Percentiles rank a stretch among this genome's conserved stretches.
These are phyloP conservation scores for Corynespora cassiicola DNA, from an alignment of 2,329 filamentous ascomycete species.

Conservation along the genomic window DNA sequence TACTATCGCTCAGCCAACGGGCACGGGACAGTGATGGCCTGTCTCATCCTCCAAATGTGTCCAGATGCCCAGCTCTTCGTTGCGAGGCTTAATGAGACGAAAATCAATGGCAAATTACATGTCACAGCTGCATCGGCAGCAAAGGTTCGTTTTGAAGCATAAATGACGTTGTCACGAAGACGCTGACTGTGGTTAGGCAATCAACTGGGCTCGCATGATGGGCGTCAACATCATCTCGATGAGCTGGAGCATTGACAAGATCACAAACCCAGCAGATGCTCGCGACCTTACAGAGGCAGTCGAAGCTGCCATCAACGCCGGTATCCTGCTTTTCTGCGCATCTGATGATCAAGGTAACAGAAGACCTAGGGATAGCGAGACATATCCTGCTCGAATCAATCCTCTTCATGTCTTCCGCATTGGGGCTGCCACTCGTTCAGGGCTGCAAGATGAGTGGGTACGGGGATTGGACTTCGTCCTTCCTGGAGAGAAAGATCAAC, in stretches of 20 bases:
- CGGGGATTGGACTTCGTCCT: conserved; percentile 1
- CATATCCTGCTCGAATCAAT: conserved; percentile 3
- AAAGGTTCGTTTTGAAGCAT: background rate
- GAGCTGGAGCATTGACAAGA: conserved; percentile 6
- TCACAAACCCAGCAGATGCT: background rate
- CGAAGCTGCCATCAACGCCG: background rate
- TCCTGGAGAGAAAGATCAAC: conserved; percentile 4
- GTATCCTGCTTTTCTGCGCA: conserved; percentile 5
- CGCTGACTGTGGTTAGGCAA: background rate
- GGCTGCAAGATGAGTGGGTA: conserved; percentile 1
- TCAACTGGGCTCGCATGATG: background rate
- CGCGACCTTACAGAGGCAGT: conserved; percentile 2
- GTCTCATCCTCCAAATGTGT: background rate
- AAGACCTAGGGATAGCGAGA: background rate
- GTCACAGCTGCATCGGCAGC: background rate
- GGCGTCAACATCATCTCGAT: conserved; percentile 4
- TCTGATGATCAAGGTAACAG: conserved; percentile 6
- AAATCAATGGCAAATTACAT: background rate
- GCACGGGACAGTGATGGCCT: conserved; percentile 1
- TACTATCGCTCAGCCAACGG: conserved; percentile 2
- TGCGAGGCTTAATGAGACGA: background rate
- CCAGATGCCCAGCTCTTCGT: background rate
- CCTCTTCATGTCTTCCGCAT: conserved; percentile 1
- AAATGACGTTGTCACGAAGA: background rate
- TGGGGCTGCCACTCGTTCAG: conserved; percentile 2